Conservation (phyloP, 2,329 filamentous ascomycete species). For the Pyrenophora seminiperda region DNA sequence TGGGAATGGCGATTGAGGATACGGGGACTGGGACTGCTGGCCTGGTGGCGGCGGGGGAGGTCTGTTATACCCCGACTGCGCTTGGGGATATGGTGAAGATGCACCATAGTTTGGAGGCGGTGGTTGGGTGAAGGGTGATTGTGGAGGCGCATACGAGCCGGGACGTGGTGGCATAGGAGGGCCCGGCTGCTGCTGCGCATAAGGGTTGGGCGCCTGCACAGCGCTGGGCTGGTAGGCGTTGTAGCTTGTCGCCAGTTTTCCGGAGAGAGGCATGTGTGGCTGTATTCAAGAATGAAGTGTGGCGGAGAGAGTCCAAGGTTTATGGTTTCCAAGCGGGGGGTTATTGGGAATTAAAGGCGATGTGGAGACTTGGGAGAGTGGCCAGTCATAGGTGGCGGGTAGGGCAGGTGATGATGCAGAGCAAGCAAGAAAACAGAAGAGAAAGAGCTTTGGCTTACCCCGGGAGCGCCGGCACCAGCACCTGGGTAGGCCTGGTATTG, state of each 20-base stretch:
- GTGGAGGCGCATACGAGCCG: conserved; percentile 45
- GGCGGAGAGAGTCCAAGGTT: conserved; percentile 11
- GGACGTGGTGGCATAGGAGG: conserved; percentile 44
- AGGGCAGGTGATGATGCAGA: conserved; percentile 38
- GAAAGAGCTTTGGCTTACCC: conserved; percentile 40
- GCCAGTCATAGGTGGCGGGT: conserved; percentile 31
- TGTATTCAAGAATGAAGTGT: conserved; percentile 19
- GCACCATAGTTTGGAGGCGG: conserved; percentile 46
- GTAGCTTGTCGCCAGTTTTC: conserved; percentile 38
- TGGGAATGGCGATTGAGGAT: conserved; percentile 13
- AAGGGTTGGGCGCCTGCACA: conserved; percentile 35
- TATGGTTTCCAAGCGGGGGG: conserved; percentile 14
- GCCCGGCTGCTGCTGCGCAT: conserved; percentile 33
- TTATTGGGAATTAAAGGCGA: conserved; percentile 38
- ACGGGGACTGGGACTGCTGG: conserved; percentile 30
- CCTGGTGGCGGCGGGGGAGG: conserved; percentile 42
- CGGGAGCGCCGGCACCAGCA: conserved; percentile 52
- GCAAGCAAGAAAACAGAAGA: conserved; percentile 31
- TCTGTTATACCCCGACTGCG: conserved; percentile 42
- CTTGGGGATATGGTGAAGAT: conserved; percentile 46
- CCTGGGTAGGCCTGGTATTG: conserved; percentile 64
- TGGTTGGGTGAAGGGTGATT: conserved; percentile 51
- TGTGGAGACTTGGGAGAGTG: conserved; percentile 21
- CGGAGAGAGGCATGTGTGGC: conserved; percentile 36
- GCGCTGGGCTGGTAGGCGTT: conserved; percentile 39